Base-by-base conservation (phyloP, 768 basidiomycete genomes). In the Pleurotus tuber-regium region DNA sequence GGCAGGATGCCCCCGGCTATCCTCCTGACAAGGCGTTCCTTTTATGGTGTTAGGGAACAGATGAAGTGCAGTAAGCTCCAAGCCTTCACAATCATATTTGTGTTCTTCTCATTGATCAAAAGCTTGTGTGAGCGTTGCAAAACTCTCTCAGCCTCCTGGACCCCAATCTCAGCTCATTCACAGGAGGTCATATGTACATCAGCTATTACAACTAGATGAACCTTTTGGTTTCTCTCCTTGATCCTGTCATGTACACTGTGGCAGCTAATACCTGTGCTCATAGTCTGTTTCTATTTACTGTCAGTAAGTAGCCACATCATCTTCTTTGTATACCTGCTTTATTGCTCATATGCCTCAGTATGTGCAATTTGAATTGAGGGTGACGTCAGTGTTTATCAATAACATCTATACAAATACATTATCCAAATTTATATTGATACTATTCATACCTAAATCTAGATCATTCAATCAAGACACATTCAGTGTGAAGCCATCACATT, bases 241-340 rank as follows among this genome's bases (percentile, higher is more conserved):
- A 95, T 58, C 86, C 87, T 8, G 77, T 79, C 26, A 76, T 96
- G 18, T 94, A 98, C 63, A 93, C 91, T 0, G 86, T n/a, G n/a
- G n/a, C 92, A 4, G 86, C 87, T 48, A 78, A 76, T 56, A 89
- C 89, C 1, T 87, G 84, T 57, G 83, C 84, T 66, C 82, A 93
- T 18, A 91, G 87, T 59, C 91, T 93, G 2, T 96, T 96, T 73
- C 66, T 98, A 30, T 93, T 96, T 68, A 95, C 94, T 26, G 90
- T 92, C 52, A 81, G 89, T 92, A 59, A 79, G 84, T 82, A 57
- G 40, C 12, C 16, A 33, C 31, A 16, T 39, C 25, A 16, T 21
- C 24, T 44, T n/a, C 26, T 26, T 16, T 9, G 26, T 23, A 5
- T 19, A n/a, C 23, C n/a, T 14, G 4, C 26, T 12, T n/a, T 12